Percentiles rank a stretch among this genome's conserved stretches.
Conservation (phyloP, 495 filamentous ascomycete species). For the Amniculicola lignicola region DNA sequence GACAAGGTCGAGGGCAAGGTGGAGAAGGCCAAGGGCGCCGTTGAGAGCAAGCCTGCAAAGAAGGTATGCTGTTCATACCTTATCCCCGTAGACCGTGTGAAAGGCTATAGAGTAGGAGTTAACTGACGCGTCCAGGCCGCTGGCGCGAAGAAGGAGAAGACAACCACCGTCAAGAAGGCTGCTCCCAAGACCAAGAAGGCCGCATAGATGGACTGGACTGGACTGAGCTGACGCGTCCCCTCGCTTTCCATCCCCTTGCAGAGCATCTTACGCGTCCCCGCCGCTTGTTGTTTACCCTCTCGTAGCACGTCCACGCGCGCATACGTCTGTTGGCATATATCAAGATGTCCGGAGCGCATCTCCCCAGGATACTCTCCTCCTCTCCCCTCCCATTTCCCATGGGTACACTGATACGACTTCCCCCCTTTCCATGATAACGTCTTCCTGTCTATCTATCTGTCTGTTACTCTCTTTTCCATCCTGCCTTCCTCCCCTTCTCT, state of each 20-base stretch:
- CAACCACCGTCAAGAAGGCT: slow-evolving; percentile 26
- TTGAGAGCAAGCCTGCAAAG: slow-evolving; percentile 28
- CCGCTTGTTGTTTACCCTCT: background rate
- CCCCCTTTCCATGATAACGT: background rate
- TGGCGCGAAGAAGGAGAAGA: slow-evolving; percentile 28
- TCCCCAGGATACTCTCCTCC: background rate
- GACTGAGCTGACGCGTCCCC: too few species aligned
- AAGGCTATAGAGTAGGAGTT: background rate
- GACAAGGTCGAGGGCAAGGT: slow-evolving; percentile 39
- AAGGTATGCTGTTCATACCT: slow-evolving; percentile 28
- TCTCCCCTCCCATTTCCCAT: background rate
- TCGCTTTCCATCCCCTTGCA: too few species aligned
- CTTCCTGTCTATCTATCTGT: background rate
- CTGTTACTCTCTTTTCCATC: background rate
- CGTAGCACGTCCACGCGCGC: background rate
- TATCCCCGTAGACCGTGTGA: background rate
- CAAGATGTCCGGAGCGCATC: background rate
- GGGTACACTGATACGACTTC: background rate
- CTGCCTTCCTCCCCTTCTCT: background rate
- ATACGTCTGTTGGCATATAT: background rate
- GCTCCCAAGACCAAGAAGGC: slow-evolving; percentile 27
- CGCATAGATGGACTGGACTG: too few species aligned
- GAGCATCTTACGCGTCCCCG: background rate
- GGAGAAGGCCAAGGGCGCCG: slow-evolving; percentile 34
- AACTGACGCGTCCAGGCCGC: slow-evolving; percentile 25